Percentiles rank a stretch among this genome's conserved stretches.
phyloP scores from a whole-genome alignment of 805 yeast genomes.

The Kazachstania psychrophila region DNA sequence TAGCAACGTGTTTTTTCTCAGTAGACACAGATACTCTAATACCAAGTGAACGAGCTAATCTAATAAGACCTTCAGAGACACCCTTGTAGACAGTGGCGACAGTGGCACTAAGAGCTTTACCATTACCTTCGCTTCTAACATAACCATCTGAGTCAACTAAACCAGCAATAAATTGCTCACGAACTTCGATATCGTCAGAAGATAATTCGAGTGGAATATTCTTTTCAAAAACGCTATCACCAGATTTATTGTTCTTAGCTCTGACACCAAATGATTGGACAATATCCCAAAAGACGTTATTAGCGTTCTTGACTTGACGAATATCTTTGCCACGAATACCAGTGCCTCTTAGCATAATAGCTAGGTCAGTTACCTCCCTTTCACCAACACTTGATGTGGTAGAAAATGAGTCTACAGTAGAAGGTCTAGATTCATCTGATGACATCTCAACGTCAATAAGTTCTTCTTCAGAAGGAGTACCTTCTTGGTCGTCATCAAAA shows the following conservation, averaged over 20 bases:
- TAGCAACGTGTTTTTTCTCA: slow-evolving; percentile 9
- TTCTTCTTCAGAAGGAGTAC: slow-evolving; percentile 2
- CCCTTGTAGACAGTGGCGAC: slow-evolving; percentile 19
- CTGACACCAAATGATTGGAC: slow-evolving; percentile 7
- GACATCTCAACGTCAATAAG: slow-evolving; percentile 1
- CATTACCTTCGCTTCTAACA: slow-evolving; percentile 11
- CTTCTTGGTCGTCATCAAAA: slow-evolving; percentile 4
- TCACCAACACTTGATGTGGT: neutral
- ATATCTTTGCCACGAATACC: slow-evolving; percentile 1
- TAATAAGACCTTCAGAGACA: slow-evolving; percentile 27
- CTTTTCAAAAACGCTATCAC: slow-evolving; percentile 11
- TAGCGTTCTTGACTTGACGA: neutral
- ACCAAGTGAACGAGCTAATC: slow-evolving; percentile 38
- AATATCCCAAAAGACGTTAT: slow-evolving; percentile 15
- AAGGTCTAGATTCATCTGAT: neutral
- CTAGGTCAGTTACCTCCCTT: neutral
- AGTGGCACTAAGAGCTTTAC: slow-evolving; percentile 13
- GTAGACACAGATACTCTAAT: slow-evolving; percentile 17
- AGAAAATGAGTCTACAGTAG: neutral
- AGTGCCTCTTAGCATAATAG: neutral
- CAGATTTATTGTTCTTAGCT: neutral
- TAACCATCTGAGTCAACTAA: slow-evolving; percentile 33
- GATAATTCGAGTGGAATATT: slow-evolving; percentile 27
- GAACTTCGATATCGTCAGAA: slow-evolving; percentile 29
- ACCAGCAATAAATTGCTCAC: slow-evolving; percentile 39